These are phyloP conservation scores for Solanum etuberosum DNA, from an alignment of 257 asterid genomes.

Conservation along the genomic window DNA sequence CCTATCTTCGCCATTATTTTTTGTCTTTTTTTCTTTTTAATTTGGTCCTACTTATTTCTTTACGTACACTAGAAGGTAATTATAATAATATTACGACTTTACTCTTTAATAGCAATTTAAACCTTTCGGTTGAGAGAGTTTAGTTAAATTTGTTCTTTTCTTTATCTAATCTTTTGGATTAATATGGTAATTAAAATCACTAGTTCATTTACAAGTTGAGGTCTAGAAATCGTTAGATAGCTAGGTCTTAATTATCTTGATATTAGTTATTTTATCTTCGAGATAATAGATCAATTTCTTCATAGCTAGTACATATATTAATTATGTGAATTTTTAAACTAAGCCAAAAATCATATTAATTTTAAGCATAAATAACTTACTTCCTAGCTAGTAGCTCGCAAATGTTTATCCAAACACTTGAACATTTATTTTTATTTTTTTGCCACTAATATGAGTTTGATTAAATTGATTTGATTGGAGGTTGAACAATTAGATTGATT, in stretches of 20 bases:
- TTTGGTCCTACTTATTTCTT: constrained; percentile 31
- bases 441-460: no score
- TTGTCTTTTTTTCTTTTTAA: constrained; percentile 9
- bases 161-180: background rate
- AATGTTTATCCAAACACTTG: no score
- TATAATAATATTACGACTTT: background rate
- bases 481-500: background rate
- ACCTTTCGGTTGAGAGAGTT: background rate
- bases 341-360: background rate
- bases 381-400: no score
- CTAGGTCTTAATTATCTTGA: no score
- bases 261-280: background rate
- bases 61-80: constrained; percentile 1
- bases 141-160: background rate
- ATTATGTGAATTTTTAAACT: no score
- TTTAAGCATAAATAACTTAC: background rate
- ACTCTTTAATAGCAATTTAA: background rate
- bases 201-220: background rate
- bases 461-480: no score
- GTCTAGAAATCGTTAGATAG: fast-evolving
- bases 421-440: no score
- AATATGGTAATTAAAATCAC: background rate
- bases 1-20: background rate
- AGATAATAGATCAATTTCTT: background rate
- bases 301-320: background rate